These are phyloP conservation scores for Suhomyces bolitotheri DNA, from an alignment of 1,139 yeast genomes.

Conservation along the genomic window DNA sequence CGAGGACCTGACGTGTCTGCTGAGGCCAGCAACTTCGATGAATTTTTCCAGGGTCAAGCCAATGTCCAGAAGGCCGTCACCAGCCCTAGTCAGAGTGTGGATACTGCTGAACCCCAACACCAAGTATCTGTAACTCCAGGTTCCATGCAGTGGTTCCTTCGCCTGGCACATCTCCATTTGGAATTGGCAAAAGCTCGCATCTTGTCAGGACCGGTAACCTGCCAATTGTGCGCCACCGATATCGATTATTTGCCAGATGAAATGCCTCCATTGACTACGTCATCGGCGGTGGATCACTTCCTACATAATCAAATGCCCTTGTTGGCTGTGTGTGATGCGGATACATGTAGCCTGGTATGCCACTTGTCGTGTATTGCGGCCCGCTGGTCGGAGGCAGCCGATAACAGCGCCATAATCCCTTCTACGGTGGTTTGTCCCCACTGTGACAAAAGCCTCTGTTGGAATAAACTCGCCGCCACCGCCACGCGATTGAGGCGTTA, in stretches of 20 bases:
- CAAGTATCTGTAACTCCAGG: no score
- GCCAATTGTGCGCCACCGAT: constrained; percentile 28
- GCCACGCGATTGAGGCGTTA: constrained; percentile 15
- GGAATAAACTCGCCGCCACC: constrained; percentile 10
- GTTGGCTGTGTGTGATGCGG: constrained; percentile 38
- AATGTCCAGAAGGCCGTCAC: no score
- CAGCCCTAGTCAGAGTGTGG: no score
- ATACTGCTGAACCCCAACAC: no score
- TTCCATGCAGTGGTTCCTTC: no score
- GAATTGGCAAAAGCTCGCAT: constrained; percentile 4
- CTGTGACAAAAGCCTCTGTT: constrained; percentile 6
- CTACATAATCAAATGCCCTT: constrained; percentile 13
- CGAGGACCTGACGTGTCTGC: background rate
- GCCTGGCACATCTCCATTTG: background rate
- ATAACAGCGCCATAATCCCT: constrained; percentile 14
- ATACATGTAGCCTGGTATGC: constrained; percentile 31
- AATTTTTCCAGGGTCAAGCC: background rate
- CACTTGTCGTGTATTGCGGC: constrained; percentile 50
- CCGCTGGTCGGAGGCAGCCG: constrained; percentile 12
- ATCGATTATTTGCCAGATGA: constrained; percentile 36
- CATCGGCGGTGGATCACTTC: background rate
- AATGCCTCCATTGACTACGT: constrained; percentile 1
- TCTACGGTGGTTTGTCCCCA: constrained; percentile 4
- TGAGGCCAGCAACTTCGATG: background rate
- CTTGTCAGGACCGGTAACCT: constrained; percentile 18